A percentile compares a stretch with the other conserved stretches of the same genome.
These are phyloP conservation scores for Dalbergia oliveri DNA, from an alignment of 306 rosid genomes.

Conservation along the genomic window DNA sequence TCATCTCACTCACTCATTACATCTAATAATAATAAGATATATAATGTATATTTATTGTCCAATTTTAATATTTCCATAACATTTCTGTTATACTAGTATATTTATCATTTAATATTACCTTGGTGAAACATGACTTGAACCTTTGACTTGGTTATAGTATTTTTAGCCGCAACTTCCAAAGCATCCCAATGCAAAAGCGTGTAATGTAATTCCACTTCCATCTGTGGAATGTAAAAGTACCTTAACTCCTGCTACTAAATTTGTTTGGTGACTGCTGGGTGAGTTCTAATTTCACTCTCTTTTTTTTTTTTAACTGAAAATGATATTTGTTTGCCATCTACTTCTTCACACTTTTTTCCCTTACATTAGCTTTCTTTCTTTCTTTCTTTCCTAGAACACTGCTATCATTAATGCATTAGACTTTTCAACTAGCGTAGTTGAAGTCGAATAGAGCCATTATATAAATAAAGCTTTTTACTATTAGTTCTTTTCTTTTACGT, in stretches of 20 bases:
- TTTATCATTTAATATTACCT: too few species aligned
- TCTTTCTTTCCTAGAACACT: too few species aligned
- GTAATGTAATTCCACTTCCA: background rate
- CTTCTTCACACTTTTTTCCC: background rate
- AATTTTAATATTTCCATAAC: too few species aligned
- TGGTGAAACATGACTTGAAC: background rate
- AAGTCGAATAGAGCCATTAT: too few species aligned
- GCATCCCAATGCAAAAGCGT: constrained; percentile 44
- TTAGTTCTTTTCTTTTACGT: too few species aligned
- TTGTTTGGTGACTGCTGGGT: background rate
- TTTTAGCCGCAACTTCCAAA: background rate
- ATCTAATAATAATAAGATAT: too few species aligned
- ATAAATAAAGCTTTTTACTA: too few species aligned
- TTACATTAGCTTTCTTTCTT: too few species aligned
- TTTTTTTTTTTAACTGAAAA: background rate
- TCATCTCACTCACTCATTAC: too few species aligned
- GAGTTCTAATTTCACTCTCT: background rate
- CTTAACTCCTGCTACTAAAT: background rate
- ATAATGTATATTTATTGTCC: too few species aligned
- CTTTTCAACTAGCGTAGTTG: too few species aligned
- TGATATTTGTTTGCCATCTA: background rate
- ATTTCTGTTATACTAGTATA: background rate
- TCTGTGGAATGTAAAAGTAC: background rate
- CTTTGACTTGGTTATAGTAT: constrained; percentile 31
- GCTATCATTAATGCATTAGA: too few species aligned